These are phyloP conservation scores for Umbelopsis sp. DNA, from an alignment of 192 early-diverging fungal genomes.

Conservation along the genomic window DNA sequence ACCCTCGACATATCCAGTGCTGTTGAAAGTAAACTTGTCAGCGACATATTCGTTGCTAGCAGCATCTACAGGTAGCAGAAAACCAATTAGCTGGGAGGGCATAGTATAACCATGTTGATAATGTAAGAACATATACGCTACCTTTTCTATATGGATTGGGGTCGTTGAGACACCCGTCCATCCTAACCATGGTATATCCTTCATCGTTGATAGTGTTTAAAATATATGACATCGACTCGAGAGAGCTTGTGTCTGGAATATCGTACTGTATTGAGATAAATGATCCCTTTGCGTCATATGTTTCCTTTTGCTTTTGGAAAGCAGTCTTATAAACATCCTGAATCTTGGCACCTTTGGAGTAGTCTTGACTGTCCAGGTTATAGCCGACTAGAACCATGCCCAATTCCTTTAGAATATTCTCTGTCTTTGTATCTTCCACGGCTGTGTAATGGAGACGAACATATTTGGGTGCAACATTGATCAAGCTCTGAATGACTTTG, in stretches of 20 bases:
- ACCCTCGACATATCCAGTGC: constrained; percentile 42
- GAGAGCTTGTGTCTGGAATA: constrained; percentile 47
- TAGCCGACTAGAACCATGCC: constrained; percentile 52
- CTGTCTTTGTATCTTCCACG: constrained; percentile 38
- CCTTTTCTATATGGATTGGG: constrained; percentile 48
- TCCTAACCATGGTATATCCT: constrained; percentile 53
- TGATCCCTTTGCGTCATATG: constrained; percentile 48
- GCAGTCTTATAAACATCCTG: constrained; percentile 41
- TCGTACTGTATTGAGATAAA: constrained; percentile 54
- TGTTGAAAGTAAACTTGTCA: constrained; percentile 47
- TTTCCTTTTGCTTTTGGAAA: constrained; percentile 46
- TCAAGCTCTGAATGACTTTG: constrained; percentile 39
- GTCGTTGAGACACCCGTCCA: constrained; percentile 54
- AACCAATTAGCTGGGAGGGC: background rate
- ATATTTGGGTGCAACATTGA: constrained; percentile 51
- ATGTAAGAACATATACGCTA: background rate
- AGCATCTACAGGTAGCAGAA: constrained; percentile 18
- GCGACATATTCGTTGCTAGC: constrained; percentile 34
- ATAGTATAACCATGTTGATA: background rate
- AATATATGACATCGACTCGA: constrained; percentile 39
- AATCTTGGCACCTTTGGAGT: constrained; percentile 38
- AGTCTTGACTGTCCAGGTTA: constrained; percentile 51
- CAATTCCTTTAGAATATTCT: constrained; percentile 40
- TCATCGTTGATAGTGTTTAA: constrained; percentile 47
- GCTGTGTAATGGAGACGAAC: constrained; percentile 48